Conservation (phyloP, 2,329 filamentous ascomycete genomes). For the Chrysosporium keratinophilum region DNA sequence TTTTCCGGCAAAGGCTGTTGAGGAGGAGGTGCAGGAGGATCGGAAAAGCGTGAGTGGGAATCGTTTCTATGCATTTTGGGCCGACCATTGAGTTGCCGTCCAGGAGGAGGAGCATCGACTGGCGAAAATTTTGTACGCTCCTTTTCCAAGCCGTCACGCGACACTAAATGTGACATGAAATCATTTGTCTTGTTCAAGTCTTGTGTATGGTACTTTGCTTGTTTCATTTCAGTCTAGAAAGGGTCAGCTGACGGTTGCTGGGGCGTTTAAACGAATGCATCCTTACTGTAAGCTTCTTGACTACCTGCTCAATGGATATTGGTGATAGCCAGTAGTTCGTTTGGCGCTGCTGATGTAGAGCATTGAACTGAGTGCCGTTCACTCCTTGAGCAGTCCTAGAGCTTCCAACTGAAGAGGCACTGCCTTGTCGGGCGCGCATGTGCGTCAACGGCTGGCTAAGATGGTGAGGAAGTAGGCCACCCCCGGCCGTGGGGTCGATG, state of each 20-base stretch:
- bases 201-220: slow-evolving; percentile 74
- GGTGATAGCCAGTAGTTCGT: slow-evolving; percentile 78
- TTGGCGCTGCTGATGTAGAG: slow-evolving; percentile 60
- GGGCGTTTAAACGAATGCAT: background rate
- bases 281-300: slow-evolving; percentile 69
- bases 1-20: slow-evolving; percentile 91
- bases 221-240: slow-evolving; percentile 72
- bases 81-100: slow-evolving; percentile 37
- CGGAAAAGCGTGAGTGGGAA: slow-evolving; percentile 73
- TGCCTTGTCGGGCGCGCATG: slow-evolving; percentile 59
- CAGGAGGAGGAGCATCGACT: slow-evolving; percentile 35
- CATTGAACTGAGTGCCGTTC: slow-evolving; percentile 44
- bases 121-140: slow-evolving; percentile 41
- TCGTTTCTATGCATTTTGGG: slow-evolving; percentile 52
- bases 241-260: background rate
- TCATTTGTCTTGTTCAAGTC: slow-evolving; percentile 74
- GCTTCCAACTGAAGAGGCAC: slow-evolving; percentile 56
- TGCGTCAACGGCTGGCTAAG: slow-evolving; percentile 55
- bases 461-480: slow-evolving; percentile 59
- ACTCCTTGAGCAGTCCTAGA: slow-evolving; percentile 48
- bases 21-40: slow-evolving; percentile 84
- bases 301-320: slow-evolving; percentile 86
- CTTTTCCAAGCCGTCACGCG: slow-evolving; percentile 53
- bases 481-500: slow-evolving; percentile 65
- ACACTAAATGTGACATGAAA: slow-evolving; percentile 66